Percentiles rank a stretch among this genome's conserved stretches.
These are phyloP conservation scores for Angomonas deanei DNA, from an alignment of 208 protist genomes.

Conservation along the genomic window DNA sequence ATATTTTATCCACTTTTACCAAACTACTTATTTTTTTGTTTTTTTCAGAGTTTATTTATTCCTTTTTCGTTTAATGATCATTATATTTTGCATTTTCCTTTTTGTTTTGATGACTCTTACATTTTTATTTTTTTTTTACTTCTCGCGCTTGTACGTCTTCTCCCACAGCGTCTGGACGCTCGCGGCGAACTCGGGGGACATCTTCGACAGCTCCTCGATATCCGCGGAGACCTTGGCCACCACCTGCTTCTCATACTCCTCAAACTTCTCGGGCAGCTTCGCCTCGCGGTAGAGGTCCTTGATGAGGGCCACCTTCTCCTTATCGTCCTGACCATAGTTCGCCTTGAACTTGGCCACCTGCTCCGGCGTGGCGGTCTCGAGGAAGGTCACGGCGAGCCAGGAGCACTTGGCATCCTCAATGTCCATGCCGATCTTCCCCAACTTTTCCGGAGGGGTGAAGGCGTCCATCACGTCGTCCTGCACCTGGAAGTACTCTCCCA, in stretches of 20 bases:
- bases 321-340: constrained; percentile 84
- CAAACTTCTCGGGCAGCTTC: constrained; percentile 65
- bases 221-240: constrained; percentile 46
- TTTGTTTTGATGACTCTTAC: neutral
- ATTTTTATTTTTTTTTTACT: constrained; percentile 35
- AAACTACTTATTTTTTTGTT: constrained; percentile 11
- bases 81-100: neutral
- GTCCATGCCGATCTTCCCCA: constrained; percentile 97
- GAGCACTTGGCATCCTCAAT: constrained; percentile 98
- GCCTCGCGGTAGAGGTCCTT: constrained; percentile 87
- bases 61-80: constrained; percentile 6
- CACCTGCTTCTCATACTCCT: constrained; percentile 73
- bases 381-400: constrained; percentile 93
- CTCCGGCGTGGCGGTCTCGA: constrained; percentile 40
- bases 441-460: constrained; percentile 92
- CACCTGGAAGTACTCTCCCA: constrained; percentile 97
- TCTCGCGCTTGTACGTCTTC: constrained; percentile 87
- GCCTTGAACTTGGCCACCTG: constrained; percentile 77
- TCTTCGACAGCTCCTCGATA: constrained; percentile 27
- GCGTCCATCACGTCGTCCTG: constrained; percentile 98
- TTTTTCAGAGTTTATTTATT: neutral
- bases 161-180: constrained; percentile 72
- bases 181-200: constrained; percentile 38
- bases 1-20: neutral
- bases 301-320: constrained; percentile 71